Evolutionary conservation across 495 filamentous ascomycete genomes (phyloP).

Genomic region (Penicillium desertorum): DNA sequence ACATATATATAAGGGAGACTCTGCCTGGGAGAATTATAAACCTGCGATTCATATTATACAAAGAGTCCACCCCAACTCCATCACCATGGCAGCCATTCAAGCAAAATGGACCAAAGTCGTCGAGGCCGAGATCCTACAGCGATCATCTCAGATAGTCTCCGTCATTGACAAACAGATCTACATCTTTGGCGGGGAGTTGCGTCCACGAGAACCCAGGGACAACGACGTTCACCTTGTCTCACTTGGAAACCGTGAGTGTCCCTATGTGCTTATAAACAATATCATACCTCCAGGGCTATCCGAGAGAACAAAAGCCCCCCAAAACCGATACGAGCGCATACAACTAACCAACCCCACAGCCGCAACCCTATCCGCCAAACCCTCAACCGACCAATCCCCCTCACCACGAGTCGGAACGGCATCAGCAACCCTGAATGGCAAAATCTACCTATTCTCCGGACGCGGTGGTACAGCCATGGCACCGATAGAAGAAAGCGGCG

Average conservation of each 20-base stretch:
- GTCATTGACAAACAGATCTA: conserved; percentile 64
- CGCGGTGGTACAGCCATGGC: conserved; percentile 54
- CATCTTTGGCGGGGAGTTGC: conserved; percentile 45
- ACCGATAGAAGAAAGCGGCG: conserved; percentile 53
- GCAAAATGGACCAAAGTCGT: conserved; percentile 6
- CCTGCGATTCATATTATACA: not conserved
- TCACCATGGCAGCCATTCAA: not conserved
- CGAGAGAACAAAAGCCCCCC: not conserved
- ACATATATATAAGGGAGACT: too few species aligned
- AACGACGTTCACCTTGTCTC: conserved; percentile 69
- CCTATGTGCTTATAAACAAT: not conserved
- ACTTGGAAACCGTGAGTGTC: conserved; percentile 33
- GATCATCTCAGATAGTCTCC: conserved; percentile 69
- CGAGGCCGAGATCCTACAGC: conserved; percentile 47
- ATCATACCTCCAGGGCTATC: not conserved
- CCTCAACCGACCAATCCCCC: conserved; percentile 22
- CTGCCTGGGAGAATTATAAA: not conserved
- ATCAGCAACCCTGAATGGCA: conserved; percentile 39
- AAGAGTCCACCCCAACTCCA: not conserved
- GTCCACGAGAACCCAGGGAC: conserved; percentile 54
- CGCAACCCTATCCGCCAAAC: not conserved
- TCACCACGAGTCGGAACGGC: conserved; percentile 52
- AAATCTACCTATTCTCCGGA: conserved; percentile 57
- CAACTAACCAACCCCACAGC: not conserved
- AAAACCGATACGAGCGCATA: not conserved